These are phyloP conservation scores for Corylus avellana DNA, from an alignment of 306 rosid species.

Conservation along the genomic window DNA sequence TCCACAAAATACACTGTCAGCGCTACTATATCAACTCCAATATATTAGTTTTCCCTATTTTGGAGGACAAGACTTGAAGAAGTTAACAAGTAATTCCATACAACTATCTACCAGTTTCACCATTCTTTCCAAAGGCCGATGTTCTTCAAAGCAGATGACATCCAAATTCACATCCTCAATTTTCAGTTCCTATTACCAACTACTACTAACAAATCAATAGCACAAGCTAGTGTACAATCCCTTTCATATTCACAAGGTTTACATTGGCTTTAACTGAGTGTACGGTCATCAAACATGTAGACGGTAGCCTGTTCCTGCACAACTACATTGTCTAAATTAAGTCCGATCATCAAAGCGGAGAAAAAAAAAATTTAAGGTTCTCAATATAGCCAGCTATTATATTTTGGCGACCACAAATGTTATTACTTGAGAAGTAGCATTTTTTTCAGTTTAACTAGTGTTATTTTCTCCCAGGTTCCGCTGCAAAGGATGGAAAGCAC, in stretches of 20 bases:
- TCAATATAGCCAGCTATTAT: constrained; percentile 5
- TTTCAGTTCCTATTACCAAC: constrained; percentile 43
- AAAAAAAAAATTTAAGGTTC: neutral
- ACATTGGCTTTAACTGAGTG: constrained; percentile 31
- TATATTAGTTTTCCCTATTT: constrained; percentile 24
- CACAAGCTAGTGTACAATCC: constrained; percentile 65
- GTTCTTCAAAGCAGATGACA: constrained; percentile 40
- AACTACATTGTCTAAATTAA: constrained; percentile 10
- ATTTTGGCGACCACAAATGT: neutral
- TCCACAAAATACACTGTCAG: constrained; percentile 39
- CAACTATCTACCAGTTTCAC: constrained; percentile 43
- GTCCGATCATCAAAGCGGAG: neutral
- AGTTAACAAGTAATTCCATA: constrained; percentile 33
- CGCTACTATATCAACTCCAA: constrained; percentile 37
- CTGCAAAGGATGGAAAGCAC: neutral
- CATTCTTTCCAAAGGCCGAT: constrained; percentile 34
- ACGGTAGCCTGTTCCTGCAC: constrained; percentile 57
- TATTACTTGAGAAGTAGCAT: too few species aligned
- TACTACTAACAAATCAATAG: constrained; percentile 63
- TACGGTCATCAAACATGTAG: constrained; percentile 34
- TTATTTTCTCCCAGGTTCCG: neutral
- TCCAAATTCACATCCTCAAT: constrained; percentile 45
- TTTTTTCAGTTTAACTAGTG: neutral
- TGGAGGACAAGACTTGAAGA: constrained; percentile 6
- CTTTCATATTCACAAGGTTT: constrained; percentile 67